phyloP scores from a whole-genome alignment of 805 yeast genomes.

The Saccharomycopsis sp. region DNA sequence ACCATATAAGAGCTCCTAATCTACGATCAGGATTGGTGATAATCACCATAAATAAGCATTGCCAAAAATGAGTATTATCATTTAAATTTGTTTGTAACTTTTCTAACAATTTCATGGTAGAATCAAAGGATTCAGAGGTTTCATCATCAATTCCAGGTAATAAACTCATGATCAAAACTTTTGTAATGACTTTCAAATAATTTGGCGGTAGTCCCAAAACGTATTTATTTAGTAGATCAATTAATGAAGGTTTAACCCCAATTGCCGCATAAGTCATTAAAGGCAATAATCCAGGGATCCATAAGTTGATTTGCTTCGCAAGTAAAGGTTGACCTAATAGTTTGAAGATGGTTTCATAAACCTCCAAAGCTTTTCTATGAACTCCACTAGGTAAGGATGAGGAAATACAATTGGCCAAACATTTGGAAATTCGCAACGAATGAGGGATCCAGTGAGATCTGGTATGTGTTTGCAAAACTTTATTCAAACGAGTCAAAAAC shows the following conservation, averaged over 20 bases:
- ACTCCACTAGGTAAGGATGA: conserved; percentile 90
- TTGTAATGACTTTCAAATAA: conserved; percentile 43
- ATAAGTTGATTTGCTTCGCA: conserved; percentile 47
- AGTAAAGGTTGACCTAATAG: conserved; percentile 47
- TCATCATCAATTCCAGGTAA: conserved; percentile 91
- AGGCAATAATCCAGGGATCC: conserved; percentile 94
- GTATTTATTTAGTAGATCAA: conserved; percentile 48
- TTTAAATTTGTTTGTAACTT: conserved; percentile 42
- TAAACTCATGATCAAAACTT: conserved; percentile 63
- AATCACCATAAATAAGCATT: conserved; percentile 60
- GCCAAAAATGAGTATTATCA: conserved; percentile 82
- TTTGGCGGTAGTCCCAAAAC: conserved; percentile 41
- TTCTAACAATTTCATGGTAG: conserved; percentile 51
- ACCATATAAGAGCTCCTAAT: conserved; percentile 76
- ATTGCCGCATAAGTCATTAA: conserved; percentile 81
- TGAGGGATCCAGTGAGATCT: conserved; percentile 50
- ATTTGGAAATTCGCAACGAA: conserved; percentile 53
- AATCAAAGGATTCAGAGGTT: conserved; percentile 67
- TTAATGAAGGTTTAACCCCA: conserved; percentile 70
- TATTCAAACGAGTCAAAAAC: conserved; percentile 67
- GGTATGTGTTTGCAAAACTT: conserved; percentile 43
- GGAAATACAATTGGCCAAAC: conserved; percentile 70
- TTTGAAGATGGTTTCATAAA: conserved; percentile 62
- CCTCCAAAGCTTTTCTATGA: conserved; percentile 75
- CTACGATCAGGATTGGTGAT: conserved; percentile 72